phyloP scores from a whole-genome alignment of 208 protist genomes.

The Trypanosoma avium region DNA sequence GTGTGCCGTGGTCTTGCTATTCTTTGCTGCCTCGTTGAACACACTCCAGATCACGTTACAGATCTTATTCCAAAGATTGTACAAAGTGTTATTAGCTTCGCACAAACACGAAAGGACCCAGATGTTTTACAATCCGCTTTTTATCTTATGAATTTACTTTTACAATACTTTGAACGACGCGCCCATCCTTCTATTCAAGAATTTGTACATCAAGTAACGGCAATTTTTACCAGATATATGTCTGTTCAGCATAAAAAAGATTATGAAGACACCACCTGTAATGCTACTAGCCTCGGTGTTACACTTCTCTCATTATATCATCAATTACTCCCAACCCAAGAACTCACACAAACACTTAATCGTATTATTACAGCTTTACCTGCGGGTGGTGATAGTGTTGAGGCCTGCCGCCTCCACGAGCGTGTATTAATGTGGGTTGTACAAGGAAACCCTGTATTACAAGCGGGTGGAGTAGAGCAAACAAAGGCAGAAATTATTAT shows the following conservation, averaged over 20 bases:
- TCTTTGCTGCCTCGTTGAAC: conserved; percentile 80
- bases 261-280: conserved; percentile 60
- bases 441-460: conserved; percentile 42
- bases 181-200: conserved; percentile 19
- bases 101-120: conserved; percentile 40
- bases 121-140: conserved; percentile 68
- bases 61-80: conserved; percentile 47
- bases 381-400: conserved; percentile 65
- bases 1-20: conserved; percentile 54
- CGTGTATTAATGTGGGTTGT: conserved; percentile 63
- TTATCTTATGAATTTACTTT: conserved; percentile 72
- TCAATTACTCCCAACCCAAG: conserved; percentile 22
- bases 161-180: conserved; percentile 54
- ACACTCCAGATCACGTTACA: conserved; percentile 53
- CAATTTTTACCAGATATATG: conserved; percentile 46
- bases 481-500: conserved; percentile 37
- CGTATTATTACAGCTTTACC: conserved; percentile 54
- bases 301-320: conserved; percentile 61
- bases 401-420: conserved; percentile 75
- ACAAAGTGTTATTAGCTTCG: conserved; percentile 49
- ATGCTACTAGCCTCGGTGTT: conserved; percentile 64
- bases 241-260: conserved; percentile 27
- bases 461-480: conserved; percentile 30
- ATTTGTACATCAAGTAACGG: conserved; percentile 49
- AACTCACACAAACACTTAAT: conserved; percentile 36